phyloP scores from a whole-genome alignment of 2,329 filamentous ascomycete genomes.

The Colletotrichum eremochloae region DNA sequence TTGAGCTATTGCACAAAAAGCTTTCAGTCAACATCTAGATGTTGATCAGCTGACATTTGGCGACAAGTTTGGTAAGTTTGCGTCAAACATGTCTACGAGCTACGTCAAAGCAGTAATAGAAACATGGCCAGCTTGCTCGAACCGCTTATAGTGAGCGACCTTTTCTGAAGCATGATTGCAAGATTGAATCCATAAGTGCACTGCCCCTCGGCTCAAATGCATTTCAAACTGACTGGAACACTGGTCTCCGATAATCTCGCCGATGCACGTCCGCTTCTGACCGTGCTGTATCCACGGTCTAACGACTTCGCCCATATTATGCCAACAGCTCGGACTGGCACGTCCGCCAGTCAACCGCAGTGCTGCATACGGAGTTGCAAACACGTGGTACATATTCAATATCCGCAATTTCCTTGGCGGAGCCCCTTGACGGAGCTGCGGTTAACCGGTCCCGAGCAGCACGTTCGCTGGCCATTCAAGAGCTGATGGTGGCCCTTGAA shows the following conservation, averaged over 20 bases:
- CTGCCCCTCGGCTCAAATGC: neutral
- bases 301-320: conserved; percentile 1
- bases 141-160: neutral
- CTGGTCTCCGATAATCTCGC: conserved; percentile 7
- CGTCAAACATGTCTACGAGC: neutral
- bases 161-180: neutral
- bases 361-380: neutral
- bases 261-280: conserved; percentile 27
- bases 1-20: neutral
- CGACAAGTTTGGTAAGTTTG: neutral
- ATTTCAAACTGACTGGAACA: conserved; percentile 23
- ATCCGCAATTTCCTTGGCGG: neutral
- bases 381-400: neutral
- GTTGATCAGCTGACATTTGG: neutral
- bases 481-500: neutral
- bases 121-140: neutral
- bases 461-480: neutral
- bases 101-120: neutral
- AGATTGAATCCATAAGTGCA: neutral
- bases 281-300: conserved; percentile 27
- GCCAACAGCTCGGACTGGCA: conserved; percentile 33
- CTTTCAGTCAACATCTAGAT: neutral
- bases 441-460: neutral
- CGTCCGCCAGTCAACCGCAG: conserved; percentile 2
- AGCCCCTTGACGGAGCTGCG: neutral